Percentiles rank a stretch among this genome's conserved stretches.
Evolutionary conservation across 2,329 filamentous ascomycete species (phyloP).

Genomic region (Cephalotrichum gorgonifer): DNA sequence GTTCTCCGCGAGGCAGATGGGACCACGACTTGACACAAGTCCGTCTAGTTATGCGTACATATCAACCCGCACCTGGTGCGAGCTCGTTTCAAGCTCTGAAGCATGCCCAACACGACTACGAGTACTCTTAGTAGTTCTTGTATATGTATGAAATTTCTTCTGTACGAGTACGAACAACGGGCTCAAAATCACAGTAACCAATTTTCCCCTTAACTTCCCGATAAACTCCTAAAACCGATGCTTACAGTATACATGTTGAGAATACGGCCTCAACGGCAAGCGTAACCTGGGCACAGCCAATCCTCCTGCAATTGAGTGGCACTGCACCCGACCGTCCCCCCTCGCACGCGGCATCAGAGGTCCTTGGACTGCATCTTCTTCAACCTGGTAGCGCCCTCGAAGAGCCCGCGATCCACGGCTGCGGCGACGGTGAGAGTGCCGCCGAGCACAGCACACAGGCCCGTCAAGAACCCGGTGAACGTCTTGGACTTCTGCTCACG

Average conservation of each 20-base stretch:
- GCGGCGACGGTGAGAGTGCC: constrained; percentile 94
- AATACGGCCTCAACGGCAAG: no score
- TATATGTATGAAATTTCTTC: not conserved
- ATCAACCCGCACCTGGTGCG: no score
- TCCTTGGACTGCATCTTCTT: constrained; percentile 74
- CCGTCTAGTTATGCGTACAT: no score
- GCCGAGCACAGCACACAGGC: constrained; percentile 87
- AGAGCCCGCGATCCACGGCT: constrained; percentile 80
- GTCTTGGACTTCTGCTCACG: constrained; percentile 82
- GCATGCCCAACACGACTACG: no score
- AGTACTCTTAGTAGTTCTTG: no score
- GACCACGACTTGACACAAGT: no score
- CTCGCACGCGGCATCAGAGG: constrained; percentile 34
- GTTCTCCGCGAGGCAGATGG: no score
- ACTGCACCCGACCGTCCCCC: not conserved
- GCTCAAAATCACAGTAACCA: not conserved
- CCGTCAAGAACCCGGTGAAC: constrained; percentile 85
- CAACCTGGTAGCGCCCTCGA: constrained; percentile 74
- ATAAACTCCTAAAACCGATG: constrained; percentile 5
- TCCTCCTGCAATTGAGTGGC: not conserved
- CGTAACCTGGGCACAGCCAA: no score
- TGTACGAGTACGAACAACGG: not conserved
- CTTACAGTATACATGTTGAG: not conserved
- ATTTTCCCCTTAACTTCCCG: not conserved
- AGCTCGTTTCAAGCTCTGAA: no score